Percentiles rank a stretch among this genome's conserved stretches.
phyloP scores from a whole-genome alignment of 1,284 basidiomycete genomes.

The Hortiboletus rubellus region DNA sequence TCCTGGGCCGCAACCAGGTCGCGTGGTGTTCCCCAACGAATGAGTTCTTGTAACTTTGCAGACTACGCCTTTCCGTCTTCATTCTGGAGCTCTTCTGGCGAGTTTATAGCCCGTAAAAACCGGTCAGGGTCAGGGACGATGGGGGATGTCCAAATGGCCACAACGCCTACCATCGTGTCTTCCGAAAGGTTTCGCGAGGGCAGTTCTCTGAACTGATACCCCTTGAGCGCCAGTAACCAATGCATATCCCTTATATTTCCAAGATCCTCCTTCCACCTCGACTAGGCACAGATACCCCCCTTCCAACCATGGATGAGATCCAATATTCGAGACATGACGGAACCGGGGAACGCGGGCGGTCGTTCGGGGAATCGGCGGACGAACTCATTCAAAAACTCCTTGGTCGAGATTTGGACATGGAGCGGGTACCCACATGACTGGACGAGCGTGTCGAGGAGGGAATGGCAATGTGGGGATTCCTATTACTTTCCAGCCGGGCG shows the following conservation, averaged over 20 bases:
- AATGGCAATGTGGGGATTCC: slow-evolving; percentile 87
- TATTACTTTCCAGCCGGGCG: slow-evolving; percentile 82
- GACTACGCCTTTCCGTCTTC: slow-evolving; percentile 95
- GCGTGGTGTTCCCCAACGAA: slow-evolving; percentile 92
- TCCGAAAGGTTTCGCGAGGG: slow-evolving; percentile 47
- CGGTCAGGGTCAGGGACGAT: slow-evolving; percentile 10
- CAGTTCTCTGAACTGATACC: slow-evolving; percentile 85
- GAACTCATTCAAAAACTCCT: slow-evolving; percentile 98
- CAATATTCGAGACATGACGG: slow-evolving; percentile 92
- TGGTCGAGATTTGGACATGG: slow-evolving; percentile 97
- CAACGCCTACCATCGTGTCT: slow-evolving; percentile 47
- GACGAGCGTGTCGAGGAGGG: slow-evolving; percentile 92
- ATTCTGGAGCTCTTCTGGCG: slow-evolving; percentile 94
- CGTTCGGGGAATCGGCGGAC: slow-evolving; percentile 97
- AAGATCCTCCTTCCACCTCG: slow-evolving; percentile 94
- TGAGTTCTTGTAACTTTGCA: slow-evolving; percentile 97
- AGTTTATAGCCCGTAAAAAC: slow-evolving; percentile 75
- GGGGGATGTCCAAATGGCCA: background rate
- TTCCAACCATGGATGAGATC: slow-evolving; percentile 97
- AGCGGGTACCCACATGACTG: slow-evolving; percentile 96
- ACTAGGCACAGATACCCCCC: slow-evolving; percentile 86
- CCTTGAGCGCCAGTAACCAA: slow-evolving; percentile 91
- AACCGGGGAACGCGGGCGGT: slow-evolving; percentile 91
- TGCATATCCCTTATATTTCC: slow-evolving; percentile 99
- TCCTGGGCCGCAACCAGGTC: slow-evolving; percentile 97